Evolutionary conservation across 108 stramenopile species (phyloP).

Genomic region (Skeletonema potamos): DNA sequence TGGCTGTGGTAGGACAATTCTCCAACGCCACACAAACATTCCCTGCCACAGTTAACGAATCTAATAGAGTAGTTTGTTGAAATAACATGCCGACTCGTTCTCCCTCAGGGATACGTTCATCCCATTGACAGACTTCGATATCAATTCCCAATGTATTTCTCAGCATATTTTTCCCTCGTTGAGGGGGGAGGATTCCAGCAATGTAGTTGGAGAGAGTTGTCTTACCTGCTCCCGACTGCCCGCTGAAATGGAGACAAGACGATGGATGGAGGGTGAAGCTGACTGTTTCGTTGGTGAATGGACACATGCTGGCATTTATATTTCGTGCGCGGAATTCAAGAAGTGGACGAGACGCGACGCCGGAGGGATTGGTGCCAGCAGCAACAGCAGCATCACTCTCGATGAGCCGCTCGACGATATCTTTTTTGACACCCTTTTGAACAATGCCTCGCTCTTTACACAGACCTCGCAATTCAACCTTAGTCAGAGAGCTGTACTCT

Average conservation of each 20-base stretch:
- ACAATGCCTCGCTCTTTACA: no score
- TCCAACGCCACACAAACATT: conserved; percentile 71
- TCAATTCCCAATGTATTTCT: conserved; percentile 47
- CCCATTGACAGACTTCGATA: conserved; percentile 51
- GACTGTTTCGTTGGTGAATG: conserved; percentile 59
- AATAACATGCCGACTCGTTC: conserved; percentile 80
- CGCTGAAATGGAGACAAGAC: conserved; percentile 59
- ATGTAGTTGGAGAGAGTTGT: conserved; percentile 68
- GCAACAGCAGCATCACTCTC: not conserved
- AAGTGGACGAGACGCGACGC: conserved; percentile 7
- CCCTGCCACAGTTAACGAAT: conserved; percentile 76
- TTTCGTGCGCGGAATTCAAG: conserved; percentile 39
- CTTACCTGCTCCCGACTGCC: conserved; percentile 69
- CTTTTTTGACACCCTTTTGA: no score
- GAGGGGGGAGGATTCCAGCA: conserved; percentile 45
- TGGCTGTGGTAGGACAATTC: conserved; percentile 28
- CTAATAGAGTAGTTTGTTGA: conserved; percentile 81
- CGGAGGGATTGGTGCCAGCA: not conserved
- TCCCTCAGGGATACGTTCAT: conserved; percentile 35
- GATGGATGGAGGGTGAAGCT: conserved; percentile 56
- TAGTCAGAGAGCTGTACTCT: not conserved
- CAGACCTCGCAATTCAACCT: not conserved
- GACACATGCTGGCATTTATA: conserved; percentile 46
- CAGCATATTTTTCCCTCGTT: conserved; percentile 17
- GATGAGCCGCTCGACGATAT: not conserved